Conservation (phyloP, 495 filamentous ascomycete genomes). For the Trichocladium antarcticum region DNA sequence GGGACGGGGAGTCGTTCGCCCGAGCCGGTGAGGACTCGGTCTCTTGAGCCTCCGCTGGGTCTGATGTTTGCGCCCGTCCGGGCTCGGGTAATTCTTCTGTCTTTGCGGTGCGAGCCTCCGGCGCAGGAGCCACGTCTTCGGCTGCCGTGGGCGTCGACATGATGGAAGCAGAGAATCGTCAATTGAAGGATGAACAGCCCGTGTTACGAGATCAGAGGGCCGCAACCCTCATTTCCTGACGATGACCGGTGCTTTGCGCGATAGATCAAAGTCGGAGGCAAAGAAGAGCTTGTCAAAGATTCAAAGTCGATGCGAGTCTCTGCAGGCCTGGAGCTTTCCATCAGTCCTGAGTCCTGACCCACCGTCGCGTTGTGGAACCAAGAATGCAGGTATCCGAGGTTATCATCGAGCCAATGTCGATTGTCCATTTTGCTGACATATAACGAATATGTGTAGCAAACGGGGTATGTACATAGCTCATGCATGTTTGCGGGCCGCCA, state of each 20-base stretch:
- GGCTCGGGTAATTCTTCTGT: not conserved
- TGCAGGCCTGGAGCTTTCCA: not conserved
- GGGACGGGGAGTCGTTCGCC: not conserved
- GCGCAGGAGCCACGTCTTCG: not conserved
- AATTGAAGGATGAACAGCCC: not conserved
- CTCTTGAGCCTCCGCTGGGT: not conserved
- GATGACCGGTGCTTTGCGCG: not conserved
- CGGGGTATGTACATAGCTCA: too few species aligned
- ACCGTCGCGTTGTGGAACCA: not conserved
- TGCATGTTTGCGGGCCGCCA: too few species aligned
- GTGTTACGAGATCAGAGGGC: not conserved
- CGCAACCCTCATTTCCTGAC: not conserved
- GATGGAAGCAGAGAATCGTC: not conserved
- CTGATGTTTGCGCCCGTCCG: not conserved
- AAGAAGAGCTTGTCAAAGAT: not conserved
- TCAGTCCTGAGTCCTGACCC: not conserved
- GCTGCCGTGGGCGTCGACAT: constrained; percentile 3
- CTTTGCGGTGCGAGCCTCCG: not conserved
- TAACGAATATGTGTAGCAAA: too few species aligned
- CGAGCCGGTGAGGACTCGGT: not conserved
- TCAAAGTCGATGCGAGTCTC: not conserved
- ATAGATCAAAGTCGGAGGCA: not conserved
- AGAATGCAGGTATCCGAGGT: not conserved
- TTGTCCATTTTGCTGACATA: too few species aligned
- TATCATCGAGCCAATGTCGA: not conserved